Conservation (phyloP, 805 yeast species). For the Cyberlindnera mississippiensis region DNA sequence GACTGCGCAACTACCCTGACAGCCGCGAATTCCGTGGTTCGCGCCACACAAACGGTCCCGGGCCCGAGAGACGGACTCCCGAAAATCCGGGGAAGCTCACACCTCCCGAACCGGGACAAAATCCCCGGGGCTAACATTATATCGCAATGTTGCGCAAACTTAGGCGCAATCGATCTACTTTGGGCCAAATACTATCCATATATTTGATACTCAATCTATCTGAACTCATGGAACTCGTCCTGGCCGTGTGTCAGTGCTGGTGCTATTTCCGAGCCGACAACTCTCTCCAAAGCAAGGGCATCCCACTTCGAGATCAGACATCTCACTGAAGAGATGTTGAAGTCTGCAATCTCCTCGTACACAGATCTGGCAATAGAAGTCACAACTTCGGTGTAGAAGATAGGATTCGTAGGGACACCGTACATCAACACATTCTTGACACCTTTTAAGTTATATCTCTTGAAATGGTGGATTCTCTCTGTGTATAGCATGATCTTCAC, state of each 20-base stretch:
- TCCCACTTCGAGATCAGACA: conserved; percentile 77
- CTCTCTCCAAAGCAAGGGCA: conserved; percentile 68
- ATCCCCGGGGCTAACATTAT: no score
- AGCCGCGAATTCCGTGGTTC: conserved; percentile 1
- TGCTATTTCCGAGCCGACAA: conserved; percentile 76
- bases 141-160: no score
- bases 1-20: conserved; percentile 8
- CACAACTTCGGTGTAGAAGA: conserved; percentile 74
- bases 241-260: conserved; percentile 65
- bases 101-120: conserved; percentile 3
- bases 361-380: conserved; percentile 60
- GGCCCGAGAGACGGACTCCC: conserved; percentile 10
- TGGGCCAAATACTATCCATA: no score
- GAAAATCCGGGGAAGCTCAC: conserved; percentile 9
- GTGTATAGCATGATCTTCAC: conserved; percentile 78
- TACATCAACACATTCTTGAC: conserved; percentile 80
- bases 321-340: conserved; percentile 54
- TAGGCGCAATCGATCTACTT: no score
- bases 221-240: conserved; percentile 74
- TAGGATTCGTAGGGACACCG: conserved; percentile 80
- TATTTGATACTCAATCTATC: conserved; percentile 23
- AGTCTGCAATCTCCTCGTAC: conserved; percentile 47
- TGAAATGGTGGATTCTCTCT: conserved; percentile 89
- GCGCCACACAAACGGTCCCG: conserved; percentile 6
- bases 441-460: conserved; percentile 81